phyloP scores from a whole-genome alignment of 805 yeast species.

The Blastobotrys chiropterorum region DNA sequence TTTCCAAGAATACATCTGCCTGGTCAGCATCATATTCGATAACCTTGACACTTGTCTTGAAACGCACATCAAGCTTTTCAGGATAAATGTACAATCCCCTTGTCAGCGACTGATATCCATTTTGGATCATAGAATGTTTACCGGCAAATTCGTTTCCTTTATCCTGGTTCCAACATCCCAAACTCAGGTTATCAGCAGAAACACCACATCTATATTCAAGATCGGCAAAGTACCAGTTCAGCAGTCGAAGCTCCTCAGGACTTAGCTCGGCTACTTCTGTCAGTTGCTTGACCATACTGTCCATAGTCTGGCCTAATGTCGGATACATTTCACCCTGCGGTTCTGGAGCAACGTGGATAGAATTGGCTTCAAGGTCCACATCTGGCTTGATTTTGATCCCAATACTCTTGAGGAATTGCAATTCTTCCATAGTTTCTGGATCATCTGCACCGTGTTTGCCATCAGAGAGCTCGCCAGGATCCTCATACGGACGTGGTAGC shows the following conservation, averaged over 20 bases:
- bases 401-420: slow-evolving; percentile 25
- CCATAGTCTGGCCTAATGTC: slow-evolving; percentile 33
- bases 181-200: slow-evolving; percentile 29
- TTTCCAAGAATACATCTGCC: slow-evolving; percentile 30
- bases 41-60: slow-evolving; percentile 34
- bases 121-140: slow-evolving; percentile 32
- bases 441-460: slow-evolving; percentile 17
- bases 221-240: slow-evolving; percentile 38
- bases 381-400: slow-evolving; percentile 21
- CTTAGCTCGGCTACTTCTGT: slow-evolving; percentile 29
- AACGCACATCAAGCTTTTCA: slow-evolving; percentile 34
- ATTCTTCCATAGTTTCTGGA: slow-evolving; percentile 26
- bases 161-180: slow-evolving; percentile 38
- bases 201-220: slow-evolving; percentile 35
- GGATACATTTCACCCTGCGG: slow-evolving; percentile 32
- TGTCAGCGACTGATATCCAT: slow-evolving; percentile 32
- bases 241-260: slow-evolving; percentile 30
- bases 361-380: slow-evolving; percentile 6
- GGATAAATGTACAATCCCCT: slow-evolving; percentile 35
- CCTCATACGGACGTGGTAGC: slow-evolving; percentile 28
- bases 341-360: slow-evolving; percentile 29
- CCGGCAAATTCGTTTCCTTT: slow-evolving; percentile 37
- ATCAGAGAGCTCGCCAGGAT: slow-evolving; percentile 20
- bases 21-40: slow-evolving; percentile 33
- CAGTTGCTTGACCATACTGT: slow-evolving; percentile 29